Conservation (phyloP, 441 rosid genomes). For the Euphorbia schlechtendalii region DNA sequence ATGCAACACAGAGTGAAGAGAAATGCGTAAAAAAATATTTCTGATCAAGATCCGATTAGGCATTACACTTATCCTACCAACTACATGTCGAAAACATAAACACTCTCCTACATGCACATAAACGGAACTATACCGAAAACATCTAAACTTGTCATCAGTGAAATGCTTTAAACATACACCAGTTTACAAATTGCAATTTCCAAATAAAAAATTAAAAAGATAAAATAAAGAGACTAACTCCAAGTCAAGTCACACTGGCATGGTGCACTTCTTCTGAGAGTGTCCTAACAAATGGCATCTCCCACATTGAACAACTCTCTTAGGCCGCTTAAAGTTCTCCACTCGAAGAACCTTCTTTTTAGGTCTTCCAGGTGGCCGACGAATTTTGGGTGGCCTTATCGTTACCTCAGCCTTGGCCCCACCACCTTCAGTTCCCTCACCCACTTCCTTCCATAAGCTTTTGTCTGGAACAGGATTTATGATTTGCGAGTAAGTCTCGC, state of each 20-base stretch:
- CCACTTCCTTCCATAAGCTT: constrained; percentile 58
- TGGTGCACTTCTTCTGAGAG: constrained; percentile 96
- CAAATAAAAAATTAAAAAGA: constrained; percentile 8
- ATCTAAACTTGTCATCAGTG: constrained; percentile 24
- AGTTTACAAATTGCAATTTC: constrained; percentile 34
- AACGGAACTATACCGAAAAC: constrained; percentile 11
- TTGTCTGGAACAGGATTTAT: constrained; percentile 62
- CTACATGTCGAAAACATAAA: neutral
- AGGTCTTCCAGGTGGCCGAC: constrained; percentile 91
- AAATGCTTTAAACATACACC: constrained; percentile 27
- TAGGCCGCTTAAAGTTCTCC: constrained; percentile 82
- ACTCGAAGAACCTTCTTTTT: constrained; percentile 81
- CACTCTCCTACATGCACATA: neutral
- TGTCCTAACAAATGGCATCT: constrained; percentile 95
- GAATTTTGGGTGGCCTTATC: constrained; percentile 70
- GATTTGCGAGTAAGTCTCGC: constrained; percentile 68
- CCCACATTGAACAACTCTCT: constrained; percentile 87
- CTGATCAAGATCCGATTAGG: neutral
- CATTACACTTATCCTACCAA: neutral
- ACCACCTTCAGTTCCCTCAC: constrained; percentile 62
- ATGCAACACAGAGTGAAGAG: neutral
- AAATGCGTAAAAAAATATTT: neutral
- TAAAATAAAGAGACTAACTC: constrained; percentile 4
- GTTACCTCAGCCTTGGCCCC: constrained; percentile 45
- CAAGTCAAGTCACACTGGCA: constrained; percentile 52